Evolutionary conservation across 2,329 filamentous ascomycete genomes (phyloP), one percentile per base, ranked within the genome.

Genomic region (Phoma sp.): DNA sequence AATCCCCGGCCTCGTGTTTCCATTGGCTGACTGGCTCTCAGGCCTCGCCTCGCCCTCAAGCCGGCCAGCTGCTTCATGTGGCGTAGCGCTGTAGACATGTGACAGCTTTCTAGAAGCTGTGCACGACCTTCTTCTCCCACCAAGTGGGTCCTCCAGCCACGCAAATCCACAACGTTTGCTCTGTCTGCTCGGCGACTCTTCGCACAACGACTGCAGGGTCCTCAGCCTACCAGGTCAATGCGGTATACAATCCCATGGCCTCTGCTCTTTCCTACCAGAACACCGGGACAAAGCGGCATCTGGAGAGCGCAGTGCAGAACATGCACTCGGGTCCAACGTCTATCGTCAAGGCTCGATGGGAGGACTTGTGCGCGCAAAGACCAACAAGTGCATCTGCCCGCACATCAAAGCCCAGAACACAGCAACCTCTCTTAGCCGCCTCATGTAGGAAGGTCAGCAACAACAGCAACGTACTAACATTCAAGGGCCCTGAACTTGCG

Each of bases 161-260:
- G 39, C 56, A 62, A 57, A 51, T 57, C 55, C 55, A 38, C 41
- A 43, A 51, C 43, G 29, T 33, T 37, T 31, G 21, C 19, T 40
- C 31, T 27, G 54, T 40, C 51, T 45, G 33, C 55, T 51, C 49
- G 45, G 54, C 56, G 59, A 55, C 22, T 19, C 29, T 40, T 46
- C 37, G 44, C 45, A 41, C 57, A 67, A 68, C 65, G 31, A 49
- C 60, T 68, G 55, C 63, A 68, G 65, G 65, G 65, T 64, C 62
- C 52, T 32, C 43, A 43, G 36, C 40, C 45, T 48, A 27, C 47
- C 43, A 27, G 31, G 36, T 19, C 32, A 32, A 41, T 31, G 17
- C 25, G 46, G 35, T 41, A 39, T 44, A 40, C 39, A 38, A 58
- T 48, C 51, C 43, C 50, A 35, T 45, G 39, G 53, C 45, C 43